Evolutionary conservation across 1,139 yeast species (phyloP).

Genomic region (Sugiyamaella xylanicola): DNA sequence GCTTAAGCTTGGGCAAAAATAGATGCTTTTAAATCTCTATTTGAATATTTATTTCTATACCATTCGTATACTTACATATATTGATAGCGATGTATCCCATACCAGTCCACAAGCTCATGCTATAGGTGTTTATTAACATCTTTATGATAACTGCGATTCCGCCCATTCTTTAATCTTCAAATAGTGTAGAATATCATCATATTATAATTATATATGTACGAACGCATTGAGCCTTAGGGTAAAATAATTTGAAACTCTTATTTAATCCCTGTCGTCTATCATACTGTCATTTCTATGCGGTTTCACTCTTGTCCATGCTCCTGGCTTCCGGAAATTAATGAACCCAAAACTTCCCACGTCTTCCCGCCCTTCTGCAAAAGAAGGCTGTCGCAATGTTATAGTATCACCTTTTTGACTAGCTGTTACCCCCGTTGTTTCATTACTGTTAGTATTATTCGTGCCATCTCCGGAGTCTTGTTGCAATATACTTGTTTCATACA

Average conservation of each 20-base stretch:
- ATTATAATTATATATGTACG: background rate
- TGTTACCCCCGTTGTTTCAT: background rate
- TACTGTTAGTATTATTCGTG: background rate
- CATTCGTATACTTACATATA: background rate
- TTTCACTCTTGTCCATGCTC: conserved; percentile 31
- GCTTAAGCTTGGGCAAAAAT: background rate
- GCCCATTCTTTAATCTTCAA: too few species aligned
- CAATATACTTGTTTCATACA: background rate
- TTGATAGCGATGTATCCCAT: background rate
- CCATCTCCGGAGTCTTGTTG: background rate
- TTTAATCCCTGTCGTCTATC: conserved; percentile 5
- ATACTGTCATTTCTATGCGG: conserved; percentile 16
- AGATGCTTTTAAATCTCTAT: too few species aligned
- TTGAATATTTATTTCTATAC: too few species aligned
- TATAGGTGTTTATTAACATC: too few species aligned
- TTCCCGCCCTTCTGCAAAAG: conserved; percentile 30
- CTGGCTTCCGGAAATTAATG: conserved; percentile 30
- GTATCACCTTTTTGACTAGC: conserved; percentile 28
- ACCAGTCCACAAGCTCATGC: background rate
- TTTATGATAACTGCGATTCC: background rate
- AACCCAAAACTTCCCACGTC: conserved; percentile 29
- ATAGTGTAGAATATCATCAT: background rate
- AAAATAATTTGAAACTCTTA: background rate
- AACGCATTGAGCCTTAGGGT: background rate
- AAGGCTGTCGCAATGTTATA: conserved; percentile 27